Conservation (phyloP, 2,329 filamentous ascomycete species). For the Diaporthe caulivora region DNA sequence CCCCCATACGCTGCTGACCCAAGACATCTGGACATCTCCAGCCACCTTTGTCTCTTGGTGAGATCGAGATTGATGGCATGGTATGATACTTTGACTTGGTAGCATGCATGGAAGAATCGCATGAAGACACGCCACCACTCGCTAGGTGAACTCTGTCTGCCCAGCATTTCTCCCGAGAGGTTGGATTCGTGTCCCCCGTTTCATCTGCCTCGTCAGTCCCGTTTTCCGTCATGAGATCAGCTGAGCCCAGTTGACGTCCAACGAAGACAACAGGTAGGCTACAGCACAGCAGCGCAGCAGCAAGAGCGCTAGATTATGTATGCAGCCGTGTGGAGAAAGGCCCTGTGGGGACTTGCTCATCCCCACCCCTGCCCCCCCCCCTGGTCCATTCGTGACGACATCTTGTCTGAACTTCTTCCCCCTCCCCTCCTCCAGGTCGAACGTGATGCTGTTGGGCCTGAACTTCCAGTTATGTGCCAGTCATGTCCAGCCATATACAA, state of each 20-base stretch:
- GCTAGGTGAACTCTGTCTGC: conserved; percentile 23
- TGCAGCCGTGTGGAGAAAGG: neutral
- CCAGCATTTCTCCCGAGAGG: conserved; percentile 11
- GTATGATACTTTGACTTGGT: neutral
- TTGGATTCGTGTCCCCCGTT: conserved; percentile 3
- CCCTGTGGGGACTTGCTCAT: neutral
- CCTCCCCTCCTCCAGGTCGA: neutral
- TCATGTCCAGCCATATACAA: too few relatives aligned
- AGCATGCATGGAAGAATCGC: neutral
- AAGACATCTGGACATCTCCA: too few relatives aligned
- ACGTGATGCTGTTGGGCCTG: conserved; percentile 11
- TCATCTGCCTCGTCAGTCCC: neutral
- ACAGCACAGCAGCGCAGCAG: too few relatives aligned
- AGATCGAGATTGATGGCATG: conserved; percentile 18
- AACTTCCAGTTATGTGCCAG: too few relatives aligned
- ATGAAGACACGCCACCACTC: conserved; percentile 12
- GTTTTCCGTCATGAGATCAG: conserved; percentile 3
- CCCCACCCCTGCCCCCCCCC: neutral
- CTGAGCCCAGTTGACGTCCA: neutral
- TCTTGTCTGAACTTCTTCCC: conserved; percentile 3
- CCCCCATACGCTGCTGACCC: neutral
- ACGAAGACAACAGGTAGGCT: neutral
- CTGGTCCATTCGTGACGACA: conserved; percentile 23
- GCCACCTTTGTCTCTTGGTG: neutral
- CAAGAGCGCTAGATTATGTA: too few relatives aligned